A percentile compares a stretch with the other conserved stretches of the same genome.
These are phyloP conservation scores for Penicillium sp. DNA, from an alignment of 2,329 filamentous ascomycete genomes.

Conservation along the genomic window DNA sequence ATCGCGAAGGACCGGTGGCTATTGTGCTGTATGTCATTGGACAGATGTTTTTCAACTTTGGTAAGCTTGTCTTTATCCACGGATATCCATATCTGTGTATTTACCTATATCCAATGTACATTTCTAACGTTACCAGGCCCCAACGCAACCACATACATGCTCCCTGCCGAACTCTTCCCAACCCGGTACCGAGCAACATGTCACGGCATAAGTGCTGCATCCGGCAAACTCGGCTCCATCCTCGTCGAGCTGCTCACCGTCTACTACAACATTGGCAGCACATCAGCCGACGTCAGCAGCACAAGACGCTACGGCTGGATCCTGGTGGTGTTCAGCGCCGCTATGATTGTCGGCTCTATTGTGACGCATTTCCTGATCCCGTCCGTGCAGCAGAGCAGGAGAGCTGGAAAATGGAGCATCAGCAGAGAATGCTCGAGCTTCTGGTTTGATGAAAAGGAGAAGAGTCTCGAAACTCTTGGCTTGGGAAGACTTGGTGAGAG, in stretches of 20 bases:
- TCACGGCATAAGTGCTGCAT: conserved; percentile 52
- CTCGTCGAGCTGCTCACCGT: conserved; percentile 38
- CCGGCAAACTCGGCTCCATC: conserved; percentile 52
- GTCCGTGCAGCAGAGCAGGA: conserved; percentile 29
- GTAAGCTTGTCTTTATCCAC: conserved; percentile 27
- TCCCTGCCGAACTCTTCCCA: conserved; percentile 56
- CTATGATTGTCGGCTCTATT: conserved; percentile 39
- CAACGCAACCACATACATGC: conserved; percentile 43
- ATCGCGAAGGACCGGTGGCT: conserved; percentile 31
- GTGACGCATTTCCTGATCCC: conserved; percentile 42
- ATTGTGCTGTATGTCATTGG: conserved; percentile 44
- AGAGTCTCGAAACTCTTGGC: conserved; percentile 37
- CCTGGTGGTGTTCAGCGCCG: conserved; percentile 38
- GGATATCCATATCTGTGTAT: background rate
- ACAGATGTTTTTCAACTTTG: conserved; percentile 48
- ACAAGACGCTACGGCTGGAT: conserved; percentile 38
- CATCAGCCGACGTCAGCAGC: conserved; percentile 26
- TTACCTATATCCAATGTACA: conserved; percentile 5
- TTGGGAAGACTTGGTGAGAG: conserved; percentile 33
- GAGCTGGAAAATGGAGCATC: background rate
- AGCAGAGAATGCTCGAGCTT: conserved; percentile 3
- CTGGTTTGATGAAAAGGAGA: conserved; percentile 21
- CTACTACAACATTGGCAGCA: conserved; percentile 37
- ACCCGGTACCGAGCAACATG: conserved; percentile 53
- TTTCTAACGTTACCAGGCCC: conserved; percentile 23